A percentile compares a stretch with the other conserved stretches of the same genome.
These are phyloP conservation scores for Xylariales sp. DNA, from an alignment of 2,329 filamentous ascomycete species.

Conservation along the genomic window DNA sequence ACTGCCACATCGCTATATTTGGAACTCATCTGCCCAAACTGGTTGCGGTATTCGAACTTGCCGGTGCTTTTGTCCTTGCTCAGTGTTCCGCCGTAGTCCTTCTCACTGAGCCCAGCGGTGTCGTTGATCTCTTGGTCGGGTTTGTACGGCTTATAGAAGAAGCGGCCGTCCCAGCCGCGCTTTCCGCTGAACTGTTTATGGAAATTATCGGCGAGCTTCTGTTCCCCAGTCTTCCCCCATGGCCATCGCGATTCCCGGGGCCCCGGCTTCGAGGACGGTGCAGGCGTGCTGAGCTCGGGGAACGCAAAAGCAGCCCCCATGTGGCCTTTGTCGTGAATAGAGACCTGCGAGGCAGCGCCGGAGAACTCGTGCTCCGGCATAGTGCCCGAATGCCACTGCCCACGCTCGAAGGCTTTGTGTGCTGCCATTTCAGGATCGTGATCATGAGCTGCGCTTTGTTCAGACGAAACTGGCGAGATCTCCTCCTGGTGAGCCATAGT, in stretches of 20 bases:
- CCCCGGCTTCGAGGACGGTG: neutral
- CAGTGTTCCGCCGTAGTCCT: slow-evolving; percentile 9
- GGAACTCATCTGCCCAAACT: slow-evolving; percentile 12
- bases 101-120: slow-evolving; percentile 1
- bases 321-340: too few species aligned
- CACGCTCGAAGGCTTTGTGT: too few species aligned
- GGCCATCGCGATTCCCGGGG: slow-evolving; percentile 7
- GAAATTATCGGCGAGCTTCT: slow-evolving; percentile 8
- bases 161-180: slow-evolving; percentile 9
- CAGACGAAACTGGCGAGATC: too few species aligned
- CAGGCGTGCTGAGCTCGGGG: too few species aligned
- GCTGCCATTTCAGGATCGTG: too few species aligned
- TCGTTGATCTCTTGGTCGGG: slow-evolving; percentile 6
- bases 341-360: too few species aligned
- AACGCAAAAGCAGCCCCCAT: too few species aligned
- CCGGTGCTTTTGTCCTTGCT: slow-evolving; percentile 9
- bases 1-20: slow-evolving; percentile 19
- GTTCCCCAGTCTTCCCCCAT: slow-evolving; percentile 5
- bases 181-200: slow-evolving; percentile 10
- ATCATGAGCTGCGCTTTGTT: too few species aligned
- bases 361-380: too few species aligned
- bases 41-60: slow-evolving; percentile 15
- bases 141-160: slow-evolving; percentile 6
- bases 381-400: too few species aligned
- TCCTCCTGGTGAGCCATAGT: too few species aligned